A percentile compares a stretch with the other conserved stretches of the same genome.
Conservation (phyloP, 768 basidiomycete species). For the Pholiota microspora region DNA sequence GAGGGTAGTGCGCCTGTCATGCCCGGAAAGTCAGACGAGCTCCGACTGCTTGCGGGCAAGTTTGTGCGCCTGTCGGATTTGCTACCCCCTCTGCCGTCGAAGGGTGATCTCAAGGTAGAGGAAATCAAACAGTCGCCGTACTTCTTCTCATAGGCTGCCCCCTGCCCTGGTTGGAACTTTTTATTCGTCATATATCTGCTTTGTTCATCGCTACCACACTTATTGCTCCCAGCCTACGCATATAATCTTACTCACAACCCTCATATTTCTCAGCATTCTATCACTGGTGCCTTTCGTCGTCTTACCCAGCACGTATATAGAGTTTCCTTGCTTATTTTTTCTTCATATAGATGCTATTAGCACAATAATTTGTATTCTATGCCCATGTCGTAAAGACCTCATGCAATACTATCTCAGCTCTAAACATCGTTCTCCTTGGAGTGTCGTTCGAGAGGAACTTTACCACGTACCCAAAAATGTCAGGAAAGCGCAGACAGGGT, state of each 20-base stretch:
- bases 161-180: neutral
- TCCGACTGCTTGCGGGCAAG: slow-evolving; percentile 40
- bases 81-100: slow-evolving; percentile 78
- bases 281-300: neutral
- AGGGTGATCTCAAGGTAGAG: slow-evolving; percentile 84
- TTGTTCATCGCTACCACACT: neutral
- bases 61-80: slow-evolving; percentile 75
- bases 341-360: neutral
- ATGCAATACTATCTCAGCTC: slow-evolving; percentile 1
- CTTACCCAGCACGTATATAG: neutral
- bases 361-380: slow-evolving; percentile 11
- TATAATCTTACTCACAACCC: neutral
- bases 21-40: slow-evolving; percentile 24
- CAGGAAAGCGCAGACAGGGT: too few species aligned
- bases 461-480: too few species aligned
- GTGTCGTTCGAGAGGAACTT: too few species aligned
- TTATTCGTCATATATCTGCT: neutral
- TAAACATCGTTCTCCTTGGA: too few species aligned
- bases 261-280: neutral
- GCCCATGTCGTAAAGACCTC: neutral
- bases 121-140: slow-evolving; percentile 80
- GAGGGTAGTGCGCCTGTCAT: too few species aligned
- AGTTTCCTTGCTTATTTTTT: neutral
- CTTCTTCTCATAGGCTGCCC: slow-evolving; percentile 79
- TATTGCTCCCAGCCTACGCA: neutral